Evolutionary conservation across 345 rosid species (phyloP).

Genomic region (Populus pruinosa): DNA sequence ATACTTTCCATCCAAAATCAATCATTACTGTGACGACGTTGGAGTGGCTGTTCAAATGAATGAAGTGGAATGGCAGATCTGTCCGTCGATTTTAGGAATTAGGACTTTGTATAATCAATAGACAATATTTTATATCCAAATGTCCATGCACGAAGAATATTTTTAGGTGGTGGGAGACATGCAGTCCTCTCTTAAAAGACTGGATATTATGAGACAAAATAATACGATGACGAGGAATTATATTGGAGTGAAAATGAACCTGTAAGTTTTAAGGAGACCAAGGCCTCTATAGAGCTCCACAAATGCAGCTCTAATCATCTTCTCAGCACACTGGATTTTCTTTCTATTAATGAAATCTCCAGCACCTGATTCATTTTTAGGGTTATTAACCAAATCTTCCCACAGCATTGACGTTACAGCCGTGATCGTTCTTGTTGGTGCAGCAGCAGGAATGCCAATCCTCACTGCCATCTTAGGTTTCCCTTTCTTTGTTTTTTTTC

Average conservation of each 20-base stretch:
- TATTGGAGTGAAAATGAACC: conserved; percentile 29
- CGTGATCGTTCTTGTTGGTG: conserved; percentile 54
- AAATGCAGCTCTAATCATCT: conserved; percentile 79
- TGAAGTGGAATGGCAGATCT: too few relatives aligned
- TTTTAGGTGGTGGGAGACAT: too few relatives aligned
- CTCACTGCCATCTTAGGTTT: conserved; percentile 75
- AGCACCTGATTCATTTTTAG: conserved; percentile 43
- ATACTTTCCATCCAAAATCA: too few relatives aligned
- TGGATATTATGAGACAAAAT: too few relatives aligned
- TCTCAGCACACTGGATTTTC: conserved; percentile 83
- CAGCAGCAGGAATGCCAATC: conserved; percentile 66
- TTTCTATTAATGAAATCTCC: conserved; percentile 59
- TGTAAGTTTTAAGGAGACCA: conserved; percentile 66
- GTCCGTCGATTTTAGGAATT: too few relatives aligned
- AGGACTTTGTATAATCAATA: background rate
- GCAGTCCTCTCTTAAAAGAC: too few relatives aligned
- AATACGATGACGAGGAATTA: background rate
- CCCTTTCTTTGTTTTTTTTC: conserved; percentile 64
- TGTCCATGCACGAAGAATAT: background rate
- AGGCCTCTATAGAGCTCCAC: conserved; percentile 88
- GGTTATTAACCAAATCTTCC: conserved; percentile 88
- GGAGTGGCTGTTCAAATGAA: too few relatives aligned
- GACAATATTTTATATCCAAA: background rate
- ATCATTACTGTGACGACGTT: too few relatives aligned
- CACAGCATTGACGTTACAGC: conserved; percentile 67